Percentiles rank a stretch among this genome's conserved stretches.
Evolutionary conservation across 2,329 filamentous ascomycete species (phyloP).

Genomic region (Helminthosporium solani): DNA sequence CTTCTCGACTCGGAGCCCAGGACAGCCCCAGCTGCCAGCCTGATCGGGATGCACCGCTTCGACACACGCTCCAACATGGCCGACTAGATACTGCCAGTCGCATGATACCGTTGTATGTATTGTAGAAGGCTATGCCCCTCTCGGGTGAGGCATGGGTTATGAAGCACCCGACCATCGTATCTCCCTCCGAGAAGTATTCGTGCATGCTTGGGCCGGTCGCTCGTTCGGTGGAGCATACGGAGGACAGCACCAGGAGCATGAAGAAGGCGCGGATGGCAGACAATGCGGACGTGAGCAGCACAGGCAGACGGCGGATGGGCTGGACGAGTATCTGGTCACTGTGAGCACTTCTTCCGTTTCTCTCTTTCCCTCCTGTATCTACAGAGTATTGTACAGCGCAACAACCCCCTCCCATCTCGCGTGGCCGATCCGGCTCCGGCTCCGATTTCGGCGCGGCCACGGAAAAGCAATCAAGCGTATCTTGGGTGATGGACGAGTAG

Average conservation of each 20-base stretch:
- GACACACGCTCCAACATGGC: conserved; percentile 70
- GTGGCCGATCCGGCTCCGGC: no score
- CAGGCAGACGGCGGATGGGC: conserved; percentile 60
- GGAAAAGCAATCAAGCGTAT: neutral
- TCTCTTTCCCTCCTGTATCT: neutral
- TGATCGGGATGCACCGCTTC: conserved; percentile 80
- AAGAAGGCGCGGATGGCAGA: conserved; percentile 62
- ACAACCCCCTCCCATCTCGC: conserved; percentile 4
- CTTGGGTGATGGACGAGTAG: no score
- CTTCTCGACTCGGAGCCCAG: conserved; percentile 63
- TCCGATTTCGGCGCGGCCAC: neutral
- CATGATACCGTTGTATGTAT: conserved; percentile 69
- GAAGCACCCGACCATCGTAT: conserved; percentile 63
- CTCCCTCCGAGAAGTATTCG: conserved; percentile 65
- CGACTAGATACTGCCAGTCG: conserved; percentile 62
- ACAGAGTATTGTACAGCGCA: neutral
- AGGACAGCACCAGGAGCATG: conserved; percentile 74
- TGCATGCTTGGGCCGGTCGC: conserved; percentile 71
- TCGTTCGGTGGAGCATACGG: conserved; percentile 77
- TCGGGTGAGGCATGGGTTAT: conserved; percentile 71
- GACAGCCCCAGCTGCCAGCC: conserved; percentile 70
- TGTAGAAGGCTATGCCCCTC: conserved; percentile 77
- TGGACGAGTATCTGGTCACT: conserved; percentile 74
- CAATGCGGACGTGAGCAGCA: conserved; percentile 65
- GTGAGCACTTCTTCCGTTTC: conserved; percentile 16